Base-by-base conservation (phyloP, 176 grass and related monocot genomes). In the barley (Hordeum vulgare) region DNA sequence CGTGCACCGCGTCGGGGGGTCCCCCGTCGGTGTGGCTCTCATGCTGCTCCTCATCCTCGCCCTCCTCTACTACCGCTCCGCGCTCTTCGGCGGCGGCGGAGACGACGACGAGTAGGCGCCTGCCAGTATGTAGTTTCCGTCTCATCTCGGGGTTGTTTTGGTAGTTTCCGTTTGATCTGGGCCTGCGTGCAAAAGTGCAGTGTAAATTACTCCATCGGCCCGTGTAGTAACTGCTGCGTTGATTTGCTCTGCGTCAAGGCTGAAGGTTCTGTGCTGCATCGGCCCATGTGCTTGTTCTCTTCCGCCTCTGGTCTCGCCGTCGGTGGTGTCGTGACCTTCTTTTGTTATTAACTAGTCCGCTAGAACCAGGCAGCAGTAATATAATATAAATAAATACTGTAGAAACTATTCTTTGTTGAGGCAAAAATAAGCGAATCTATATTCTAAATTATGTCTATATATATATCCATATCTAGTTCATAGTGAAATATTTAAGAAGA, bases 61-160 rank as follows among this genome's bases (percentile, higher is more conserved):
- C 8, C 92, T 94, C 8, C 92, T 94, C 71, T 94, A 94, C 86
- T 84, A 94, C 84, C 89, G 92, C 66, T 47, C 85, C 66, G 71
- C 89, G 4, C 37, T 94, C 81, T 87, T 87, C 78, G 87, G 89
- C 35, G 78, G 84, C 66, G 89, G 35, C 65, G 84, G 57, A 24
- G 80, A 70, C 15, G 92, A 89, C 59, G 88, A 85, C 79, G 82
- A 80, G 74, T 87, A 86, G 76, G 0, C 1, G 10, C 3, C 5
- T 12, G 14, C 47, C 47, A 56, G 28, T 75, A 35, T 29, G 66
- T 24, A 37, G 65, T 70, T 23, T 42, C 21, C 1, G 29, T 29
- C 51, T 56, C 17, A 66, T 68, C 66, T 70, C 66, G 66, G 70
- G 70, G 24, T 35, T 25, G 23, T 8, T 49, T 57, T 41, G 45